Evolutionary conservation across 495 filamentous ascomycete species (phyloP).

Genomic region (Daldinia bambusicola): DNA sequence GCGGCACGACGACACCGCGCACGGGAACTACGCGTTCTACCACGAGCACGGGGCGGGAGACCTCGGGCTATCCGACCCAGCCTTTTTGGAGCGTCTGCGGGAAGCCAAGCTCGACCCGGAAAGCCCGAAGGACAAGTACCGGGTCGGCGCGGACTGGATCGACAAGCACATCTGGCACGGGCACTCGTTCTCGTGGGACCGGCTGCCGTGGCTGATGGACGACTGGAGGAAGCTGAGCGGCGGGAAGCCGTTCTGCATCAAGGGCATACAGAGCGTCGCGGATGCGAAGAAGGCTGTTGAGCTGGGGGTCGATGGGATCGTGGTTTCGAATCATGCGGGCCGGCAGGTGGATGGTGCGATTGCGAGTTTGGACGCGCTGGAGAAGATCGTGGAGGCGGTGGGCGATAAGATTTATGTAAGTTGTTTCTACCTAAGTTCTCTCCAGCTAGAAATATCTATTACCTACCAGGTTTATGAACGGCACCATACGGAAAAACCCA

Average conservation of each 20-base stretch:
- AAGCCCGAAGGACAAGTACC: slow-evolving; percentile 59
- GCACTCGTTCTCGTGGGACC: slow-evolving; percentile 68
- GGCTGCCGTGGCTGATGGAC: slow-evolving; percentile 64
- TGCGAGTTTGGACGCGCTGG: slow-evolving; percentile 69
- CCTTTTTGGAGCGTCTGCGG: slow-evolving; percentile 63
- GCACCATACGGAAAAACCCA: not conserved
- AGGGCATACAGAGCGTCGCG: slow-evolving; percentile 65
- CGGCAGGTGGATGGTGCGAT: slow-evolving; percentile 72
- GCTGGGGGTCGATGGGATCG: slow-evolving; percentile 64
- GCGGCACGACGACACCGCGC: slow-evolving; percentile 69
- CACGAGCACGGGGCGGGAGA: slow-evolving; percentile 53
- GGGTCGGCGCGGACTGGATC: slow-evolving; percentile 66
- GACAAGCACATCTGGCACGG: slow-evolving; percentile 72
- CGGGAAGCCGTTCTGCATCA: slow-evolving; percentile 65
- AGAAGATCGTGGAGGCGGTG: slow-evolving; percentile 66
- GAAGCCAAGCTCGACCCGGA: slow-evolving; percentile 57
- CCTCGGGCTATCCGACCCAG: slow-evolving; percentile 67
- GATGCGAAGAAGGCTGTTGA: slow-evolving; percentile 67
- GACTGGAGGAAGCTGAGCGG: slow-evolving; percentile 64
- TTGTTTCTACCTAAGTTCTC: not conserved
- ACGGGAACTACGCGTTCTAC: slow-evolving; percentile 73
- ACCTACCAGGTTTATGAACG: no score
- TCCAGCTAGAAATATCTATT: not conserved
- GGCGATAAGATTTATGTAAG: slow-evolving; percentile 44
- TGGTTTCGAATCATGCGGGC: slow-evolving; percentile 71